Percentiles rank a stretch among this genome's conserved stretches.
Conservation (phyloP, 164 flowering plant species). For the Vitis rotundifolia region DNA sequence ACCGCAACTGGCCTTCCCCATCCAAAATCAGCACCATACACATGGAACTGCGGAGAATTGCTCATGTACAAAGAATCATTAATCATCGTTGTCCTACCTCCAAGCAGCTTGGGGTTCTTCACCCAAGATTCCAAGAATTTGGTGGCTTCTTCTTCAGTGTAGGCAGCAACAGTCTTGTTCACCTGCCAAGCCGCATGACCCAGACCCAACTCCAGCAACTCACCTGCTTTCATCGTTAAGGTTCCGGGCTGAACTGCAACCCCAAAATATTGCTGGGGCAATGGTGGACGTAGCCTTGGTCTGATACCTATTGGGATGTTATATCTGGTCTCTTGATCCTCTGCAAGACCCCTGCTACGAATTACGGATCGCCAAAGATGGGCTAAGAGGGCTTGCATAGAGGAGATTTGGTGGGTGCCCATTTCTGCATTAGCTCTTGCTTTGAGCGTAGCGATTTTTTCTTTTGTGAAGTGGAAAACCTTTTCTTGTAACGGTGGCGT, state of each 20-base stretch:
- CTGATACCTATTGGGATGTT: conserved; percentile 13
- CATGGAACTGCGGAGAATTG: conserved; percentile 14
- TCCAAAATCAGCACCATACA: conserved; percentile 12
- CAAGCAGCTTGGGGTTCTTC: conserved; percentile 3
- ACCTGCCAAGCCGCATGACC: conserved; percentile 34
- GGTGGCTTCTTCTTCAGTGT: conserved; percentile 1
- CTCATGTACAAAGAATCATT: neutral
- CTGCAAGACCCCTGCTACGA: conserved; percentile 5
- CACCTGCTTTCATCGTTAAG: conserved; percentile 17
- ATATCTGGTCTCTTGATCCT: conserved; percentile 8
- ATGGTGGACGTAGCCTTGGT: conserved; percentile 28
- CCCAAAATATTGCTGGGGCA: conserved; percentile 41
- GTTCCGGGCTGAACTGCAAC: conserved; percentile 2
- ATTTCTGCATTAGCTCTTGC: conserved; percentile 23
- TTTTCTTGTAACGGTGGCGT: conserved; percentile 10
- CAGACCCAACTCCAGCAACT: conserved; percentile 16
- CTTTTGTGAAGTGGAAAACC: conserved; percentile 19
- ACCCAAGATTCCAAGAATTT: conserved; percentile 11
- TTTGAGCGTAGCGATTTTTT: conserved; percentile 27
- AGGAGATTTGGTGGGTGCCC: conserved; percentile 22
- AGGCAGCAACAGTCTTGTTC: conserved; percentile 16
- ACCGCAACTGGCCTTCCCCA: conserved; percentile 20
- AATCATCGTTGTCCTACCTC: too few species aligned
- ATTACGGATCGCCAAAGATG: conserved; percentile 37
- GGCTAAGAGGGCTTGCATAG: conserved; percentile 35